A percentile compares a stretch with the other conserved stretches of the same genome.
Evolutionary conservation across 345 rosid genomes (phyloP).

Genomic region (Balakata baccata): DNA sequence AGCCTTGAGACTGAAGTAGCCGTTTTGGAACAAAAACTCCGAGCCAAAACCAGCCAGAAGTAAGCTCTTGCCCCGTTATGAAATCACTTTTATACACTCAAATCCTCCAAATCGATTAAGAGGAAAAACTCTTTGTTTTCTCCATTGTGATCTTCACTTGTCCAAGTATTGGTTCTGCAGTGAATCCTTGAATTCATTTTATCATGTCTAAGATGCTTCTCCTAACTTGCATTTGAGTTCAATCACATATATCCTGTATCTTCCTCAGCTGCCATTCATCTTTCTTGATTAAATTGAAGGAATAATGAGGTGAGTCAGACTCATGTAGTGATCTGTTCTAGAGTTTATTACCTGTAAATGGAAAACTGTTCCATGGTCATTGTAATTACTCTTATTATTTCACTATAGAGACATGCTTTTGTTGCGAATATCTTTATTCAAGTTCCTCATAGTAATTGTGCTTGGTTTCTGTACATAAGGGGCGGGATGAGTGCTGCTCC

Average conservation of each 20-base stretch:
- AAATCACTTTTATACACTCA: background rate
- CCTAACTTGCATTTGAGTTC: constrained; percentile 19
- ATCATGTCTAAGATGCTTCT: background rate
- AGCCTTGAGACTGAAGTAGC: constrained; percentile 75
- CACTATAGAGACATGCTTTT: constrained; percentile 15
- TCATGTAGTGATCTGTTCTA: constrained; percentile 3
- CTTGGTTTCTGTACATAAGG: background rate
- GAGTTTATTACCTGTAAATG: background rate
- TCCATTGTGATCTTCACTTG: background rate
- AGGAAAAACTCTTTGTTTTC: background rate
- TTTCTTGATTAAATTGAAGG: constrained; percentile 13
- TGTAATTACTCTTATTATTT: constrained; percentile 13
- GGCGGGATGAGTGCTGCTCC: constrained; percentile 8
- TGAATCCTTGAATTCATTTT: constrained; percentile 27
- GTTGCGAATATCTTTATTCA: background rate
- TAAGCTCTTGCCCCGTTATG: constrained; percentile 8
- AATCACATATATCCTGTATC: constrained; percentile 7
- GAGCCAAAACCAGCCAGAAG: constrained; percentile 57
- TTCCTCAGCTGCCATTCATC: constrained; percentile 11
- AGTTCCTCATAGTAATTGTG: background rate
- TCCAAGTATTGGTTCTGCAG: constrained; percentile 7
- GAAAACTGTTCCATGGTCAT: background rate
- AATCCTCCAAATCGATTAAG: constrained; percentile 10
- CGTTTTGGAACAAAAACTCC: constrained; percentile 73
- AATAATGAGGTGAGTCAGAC: constrained; percentile 19